Percentiles rank a stretch among this genome's conserved stretches.
Evolutionary conservation across 169 alveolate genomes (phyloP).

Genomic region (Cryptosporidium bovis): DNA sequence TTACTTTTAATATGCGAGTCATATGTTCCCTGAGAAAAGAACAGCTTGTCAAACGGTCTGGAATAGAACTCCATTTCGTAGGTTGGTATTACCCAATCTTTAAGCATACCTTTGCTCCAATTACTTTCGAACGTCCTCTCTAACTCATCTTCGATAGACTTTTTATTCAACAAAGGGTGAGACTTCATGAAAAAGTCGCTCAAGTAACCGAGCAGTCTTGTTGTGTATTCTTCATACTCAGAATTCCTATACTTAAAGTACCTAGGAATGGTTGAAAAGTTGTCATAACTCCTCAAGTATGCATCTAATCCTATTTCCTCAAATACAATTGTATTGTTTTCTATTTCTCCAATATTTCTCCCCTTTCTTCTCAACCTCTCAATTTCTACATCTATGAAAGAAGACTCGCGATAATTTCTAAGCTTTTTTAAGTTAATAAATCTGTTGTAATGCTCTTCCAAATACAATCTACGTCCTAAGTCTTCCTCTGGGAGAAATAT

Average conservation of each 20-base stretch:
- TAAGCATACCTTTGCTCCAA: constrained; percentile 79
- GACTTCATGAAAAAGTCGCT: constrained; percentile 78
- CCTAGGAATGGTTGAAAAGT: constrained; percentile 83
- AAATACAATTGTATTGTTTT: constrained; percentile 57
- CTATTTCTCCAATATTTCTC: background rate
- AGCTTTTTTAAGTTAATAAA: constrained; percentile 82
- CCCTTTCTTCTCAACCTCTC: constrained; percentile 58
- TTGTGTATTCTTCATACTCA: constrained; percentile 80
- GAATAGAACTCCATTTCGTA: constrained; percentile 81
- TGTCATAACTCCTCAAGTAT: constrained; percentile 80
- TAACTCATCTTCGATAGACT: constrained; percentile 76
- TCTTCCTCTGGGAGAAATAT: constrained; percentile 84
- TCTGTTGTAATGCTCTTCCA: constrained; percentile 80
- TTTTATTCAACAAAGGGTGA: constrained; percentile 81
- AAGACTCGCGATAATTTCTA: constrained; percentile 75
- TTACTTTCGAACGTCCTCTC: constrained; percentile 79
- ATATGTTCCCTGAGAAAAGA: constrained; percentile 78
- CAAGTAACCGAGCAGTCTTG: constrained; percentile 78
- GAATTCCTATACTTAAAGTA: constrained; percentile 84
- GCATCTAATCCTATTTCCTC: constrained; percentile 83
- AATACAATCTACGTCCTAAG: constrained; percentile 81
- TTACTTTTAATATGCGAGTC: constrained; percentile 77
- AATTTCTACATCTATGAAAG: constrained; percentile 64
- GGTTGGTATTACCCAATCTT: constrained; percentile 84
- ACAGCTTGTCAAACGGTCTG: constrained; percentile 83